Evolutionary conservation across 164 flowering plant species (phyloP).

Genomic region (Sedum album): DNA sequence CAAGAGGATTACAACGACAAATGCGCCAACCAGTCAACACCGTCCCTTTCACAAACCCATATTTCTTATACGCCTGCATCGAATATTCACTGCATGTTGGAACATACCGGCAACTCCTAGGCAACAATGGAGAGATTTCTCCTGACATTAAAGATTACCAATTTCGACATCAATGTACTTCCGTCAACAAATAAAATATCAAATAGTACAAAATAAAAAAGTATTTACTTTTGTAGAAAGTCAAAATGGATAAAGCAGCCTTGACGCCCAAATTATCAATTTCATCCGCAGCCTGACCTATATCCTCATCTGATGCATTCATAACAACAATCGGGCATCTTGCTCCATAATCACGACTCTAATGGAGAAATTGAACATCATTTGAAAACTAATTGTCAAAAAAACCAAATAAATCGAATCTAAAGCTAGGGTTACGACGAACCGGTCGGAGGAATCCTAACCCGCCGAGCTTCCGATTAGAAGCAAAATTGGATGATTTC

Average conservation of each 20-base stretch:
- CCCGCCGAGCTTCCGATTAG: background rate
- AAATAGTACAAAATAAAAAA: background rate
- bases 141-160: slow-evolving; percentile 12
- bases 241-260: slow-evolving; percentile 75
- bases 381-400: background rate
- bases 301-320: slow-evolving; percentile 3
- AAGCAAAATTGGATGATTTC: slow-evolving; percentile 7
- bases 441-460: background rate
- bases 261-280: slow-evolving; percentile 56
- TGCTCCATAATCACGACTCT: background rate
- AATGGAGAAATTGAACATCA: background rate
- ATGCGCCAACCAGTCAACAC: slow-evolving; percentile 84
- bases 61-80: slow-evolving; percentile 86
- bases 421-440: background rate
- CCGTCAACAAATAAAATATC: background rate
- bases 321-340: background rate
- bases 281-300: slow-evolving; percentile 20
- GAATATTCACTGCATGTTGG: slow-evolving; percentile 96
- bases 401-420: background rate
- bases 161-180: background rate
- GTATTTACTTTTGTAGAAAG: slow-evolving; percentile 72
- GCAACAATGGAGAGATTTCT: slow-evolving; percentile 87
- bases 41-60: slow-evolving; percentile 80
- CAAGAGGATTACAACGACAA: slow-evolving; percentile 97
- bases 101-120: slow-evolving; percentile 77